phyloP scores from a whole-genome alignment of 2,329 filamentous ascomycete species.

The Microsporum canis region DNA sequence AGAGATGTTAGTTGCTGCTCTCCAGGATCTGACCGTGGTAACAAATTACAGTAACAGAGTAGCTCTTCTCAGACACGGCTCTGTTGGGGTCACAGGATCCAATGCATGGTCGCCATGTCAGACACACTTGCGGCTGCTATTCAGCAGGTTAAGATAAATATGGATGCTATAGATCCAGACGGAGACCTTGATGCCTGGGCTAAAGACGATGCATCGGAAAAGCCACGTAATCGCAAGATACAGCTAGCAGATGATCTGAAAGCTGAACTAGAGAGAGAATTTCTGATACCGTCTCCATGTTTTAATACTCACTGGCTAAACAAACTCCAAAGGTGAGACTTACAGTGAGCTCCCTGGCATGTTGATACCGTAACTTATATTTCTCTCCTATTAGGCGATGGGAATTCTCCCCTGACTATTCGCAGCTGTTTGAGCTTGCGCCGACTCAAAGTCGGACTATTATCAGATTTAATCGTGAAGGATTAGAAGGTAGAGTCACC shows the following conservation, averaged over 20 bases:
- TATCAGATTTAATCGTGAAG: conserved; percentile 81
- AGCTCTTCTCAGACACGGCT: background rate
- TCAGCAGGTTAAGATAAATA: conserved; percentile 6
- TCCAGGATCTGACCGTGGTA: background rate
- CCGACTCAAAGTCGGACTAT: conserved; percentile 91
- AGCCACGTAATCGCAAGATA: conserved; percentile 6
- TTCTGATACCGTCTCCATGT: conserved; percentile 63
- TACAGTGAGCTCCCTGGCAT: background rate
- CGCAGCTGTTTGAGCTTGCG: conserved; percentile 74
- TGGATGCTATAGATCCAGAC: conserved; percentile 6
- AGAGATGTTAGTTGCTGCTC: background rate
- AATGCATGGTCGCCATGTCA: conserved; percentile 1
- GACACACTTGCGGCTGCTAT: conserved; percentile 8
- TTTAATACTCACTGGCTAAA: conserved; percentile 86
- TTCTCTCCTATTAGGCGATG: conserved; percentile 43
- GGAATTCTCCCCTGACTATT: conserved; percentile 69
- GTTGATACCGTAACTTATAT: conserved; percentile 7
- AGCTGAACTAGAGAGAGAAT: conserved; percentile 59
- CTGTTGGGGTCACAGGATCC: too few relatives aligned
- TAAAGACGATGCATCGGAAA: background rate
- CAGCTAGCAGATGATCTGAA: conserved; percentile 53
- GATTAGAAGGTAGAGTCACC: conserved; percentile 81
- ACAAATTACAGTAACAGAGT: background rate
- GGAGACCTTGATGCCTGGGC: conserved; percentile 8
- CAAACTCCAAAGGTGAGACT: conserved; percentile 53